A percentile compares a stretch with the other conserved stretches of the same genome.
phyloP scores from a whole-genome alignment of 495 filamentous ascomycete species.

The Tetracladium setigerum region DNA sequence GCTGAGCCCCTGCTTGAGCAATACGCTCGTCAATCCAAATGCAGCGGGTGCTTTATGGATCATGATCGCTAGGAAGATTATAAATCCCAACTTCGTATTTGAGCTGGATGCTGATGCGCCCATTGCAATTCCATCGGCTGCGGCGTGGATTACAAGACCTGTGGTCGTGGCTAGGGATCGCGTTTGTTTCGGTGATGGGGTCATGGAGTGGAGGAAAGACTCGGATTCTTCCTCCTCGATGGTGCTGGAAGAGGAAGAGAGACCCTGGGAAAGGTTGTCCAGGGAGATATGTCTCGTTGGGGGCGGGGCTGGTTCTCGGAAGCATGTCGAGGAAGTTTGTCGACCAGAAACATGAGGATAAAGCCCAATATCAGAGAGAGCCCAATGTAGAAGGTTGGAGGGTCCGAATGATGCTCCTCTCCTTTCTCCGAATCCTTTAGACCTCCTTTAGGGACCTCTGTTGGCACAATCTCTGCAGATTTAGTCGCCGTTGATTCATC shows the following conservation, averaged over 20 bases:
- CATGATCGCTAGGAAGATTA: constrained; percentile 95
- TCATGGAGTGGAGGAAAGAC: constrained; percentile 41
- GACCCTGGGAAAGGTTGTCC: constrained; percentile 58
- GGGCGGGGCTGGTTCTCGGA: constrained; percentile 42
- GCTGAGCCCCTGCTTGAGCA: constrained; percentile 80
- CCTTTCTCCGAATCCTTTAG: constrained; percentile 14
- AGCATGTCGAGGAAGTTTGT: constrained; percentile 72
- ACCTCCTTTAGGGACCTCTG: constrained; percentile 7
- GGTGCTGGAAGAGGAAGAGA: constrained; percentile 17
- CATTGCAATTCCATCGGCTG: constrained; percentile 93
- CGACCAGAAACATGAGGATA: constrained; percentile 94
- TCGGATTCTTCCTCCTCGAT: constrained; percentile 39
- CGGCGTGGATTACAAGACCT: constrained; percentile 91
- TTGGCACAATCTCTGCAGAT: constrained; percentile 19
- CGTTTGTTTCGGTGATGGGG: constrained; percentile 41
- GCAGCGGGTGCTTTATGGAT: constrained; percentile 95
- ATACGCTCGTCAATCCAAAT: constrained; percentile 83
- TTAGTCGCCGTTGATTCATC: constrained; percentile 5
- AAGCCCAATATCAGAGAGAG: constrained; percentile 83
- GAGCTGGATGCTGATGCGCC: constrained; percentile 74
- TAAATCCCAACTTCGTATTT: constrained; percentile 66
- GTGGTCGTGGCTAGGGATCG: constrained; percentile 68
- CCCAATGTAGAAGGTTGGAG: constrained; percentile 61
- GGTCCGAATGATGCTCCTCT: constrained; percentile 23
- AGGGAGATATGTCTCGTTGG: constrained; percentile 66